A percentile compares a stretch with the other conserved stretches of the same genome.
These are phyloP conservation scores for Mucor indicus DNA, from an alignment of 371 early-diverging fungal species.

Conservation along the genomic window DNA sequence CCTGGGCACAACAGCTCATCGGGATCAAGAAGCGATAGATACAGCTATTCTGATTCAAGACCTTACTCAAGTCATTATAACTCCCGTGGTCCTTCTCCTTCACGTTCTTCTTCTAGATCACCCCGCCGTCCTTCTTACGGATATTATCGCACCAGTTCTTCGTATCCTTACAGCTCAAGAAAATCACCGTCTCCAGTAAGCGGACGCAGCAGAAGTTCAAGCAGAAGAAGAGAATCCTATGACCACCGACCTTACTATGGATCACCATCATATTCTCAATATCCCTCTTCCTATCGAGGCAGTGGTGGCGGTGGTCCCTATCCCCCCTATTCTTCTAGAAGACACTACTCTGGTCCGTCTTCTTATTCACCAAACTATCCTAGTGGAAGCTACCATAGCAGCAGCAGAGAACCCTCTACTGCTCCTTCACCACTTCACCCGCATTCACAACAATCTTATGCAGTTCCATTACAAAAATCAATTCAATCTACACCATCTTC, in stretches of 20 bases:
- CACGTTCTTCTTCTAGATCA: conserved; percentile 32
- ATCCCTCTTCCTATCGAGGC: conserved; percentile 7
- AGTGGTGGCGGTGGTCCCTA: conserved; percentile 3
- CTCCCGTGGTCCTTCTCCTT: conserved; percentile 25
- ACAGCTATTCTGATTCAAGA: conserved; percentile 23
- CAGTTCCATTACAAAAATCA: conserved; percentile 4
- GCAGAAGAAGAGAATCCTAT: conserved; percentile 30
- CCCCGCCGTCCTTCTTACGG: conserved; percentile 35
- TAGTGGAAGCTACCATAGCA: conserved; percentile 1
- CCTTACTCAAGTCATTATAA: conserved; percentile 16
- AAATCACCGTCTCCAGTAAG: conserved; percentile 29
- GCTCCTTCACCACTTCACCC: conserved; percentile 3
- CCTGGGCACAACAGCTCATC: conserved; percentile 6
- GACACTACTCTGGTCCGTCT: conserved; percentile 19
- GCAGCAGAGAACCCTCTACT: conserved; percentile 8
- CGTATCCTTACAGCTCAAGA: conserved; percentile 22
- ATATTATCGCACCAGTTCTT: conserved; percentile 26
- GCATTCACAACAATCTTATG: conserved; percentile 2
- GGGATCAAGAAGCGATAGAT: conserved; percentile 5
- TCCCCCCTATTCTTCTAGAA: conserved; percentile 19
- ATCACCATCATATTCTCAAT: conserved; percentile 6
- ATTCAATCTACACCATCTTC: conserved; percentile 21
- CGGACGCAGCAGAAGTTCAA: conserved; percentile 11
- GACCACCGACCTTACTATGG: conserved; percentile 23
- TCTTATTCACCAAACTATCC: conserved; percentile 2